Evolutionary conservation across 2,329 filamentous ascomycete genomes (phyloP).

Genomic region (Nannizzia gypsea): DNA sequence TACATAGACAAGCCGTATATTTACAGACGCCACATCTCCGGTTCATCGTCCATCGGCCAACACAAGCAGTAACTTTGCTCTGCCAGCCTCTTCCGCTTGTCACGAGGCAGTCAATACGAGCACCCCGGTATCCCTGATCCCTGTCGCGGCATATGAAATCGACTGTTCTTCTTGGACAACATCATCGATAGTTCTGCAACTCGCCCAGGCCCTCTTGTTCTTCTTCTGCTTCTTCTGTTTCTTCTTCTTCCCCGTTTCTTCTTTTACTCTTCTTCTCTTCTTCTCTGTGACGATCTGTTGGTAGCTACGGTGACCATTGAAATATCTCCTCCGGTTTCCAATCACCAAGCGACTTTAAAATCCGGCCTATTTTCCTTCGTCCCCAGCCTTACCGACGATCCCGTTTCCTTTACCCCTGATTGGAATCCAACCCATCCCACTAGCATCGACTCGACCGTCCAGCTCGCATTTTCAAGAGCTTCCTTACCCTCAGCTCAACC

Average conservation of each 20-base stretch:
- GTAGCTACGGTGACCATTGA: no score
- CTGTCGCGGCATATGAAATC: neutral
- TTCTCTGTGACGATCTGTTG: neutral
- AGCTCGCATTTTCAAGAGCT: neutral
- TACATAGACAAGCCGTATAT: no score
- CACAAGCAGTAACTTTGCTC: no score
- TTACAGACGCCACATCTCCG: neutral
- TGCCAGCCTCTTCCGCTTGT: neutral
- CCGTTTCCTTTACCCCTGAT: neutral
- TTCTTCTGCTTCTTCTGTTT: neutral
- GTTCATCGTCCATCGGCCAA: neutral
- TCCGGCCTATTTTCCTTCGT: neutral
- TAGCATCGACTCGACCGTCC: neutral
- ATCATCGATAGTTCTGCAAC: neutral
- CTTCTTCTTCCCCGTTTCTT: neutral
- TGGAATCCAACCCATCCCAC: neutral
- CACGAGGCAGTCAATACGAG: neutral
- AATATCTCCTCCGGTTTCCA: no score
- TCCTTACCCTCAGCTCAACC: neutral
- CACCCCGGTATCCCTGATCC: neutral
- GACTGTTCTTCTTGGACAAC: slow-evolving; percentile 2
- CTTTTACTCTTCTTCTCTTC: neutral
- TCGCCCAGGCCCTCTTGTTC: neutral
- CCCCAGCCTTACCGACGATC: slow-evolving; percentile 2
- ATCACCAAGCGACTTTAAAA: no score